These are phyloP conservation scores for Solanum infundibuliforme DNA, from an alignment of 257 asterid genomes.

Conservation along the genomic window DNA sequence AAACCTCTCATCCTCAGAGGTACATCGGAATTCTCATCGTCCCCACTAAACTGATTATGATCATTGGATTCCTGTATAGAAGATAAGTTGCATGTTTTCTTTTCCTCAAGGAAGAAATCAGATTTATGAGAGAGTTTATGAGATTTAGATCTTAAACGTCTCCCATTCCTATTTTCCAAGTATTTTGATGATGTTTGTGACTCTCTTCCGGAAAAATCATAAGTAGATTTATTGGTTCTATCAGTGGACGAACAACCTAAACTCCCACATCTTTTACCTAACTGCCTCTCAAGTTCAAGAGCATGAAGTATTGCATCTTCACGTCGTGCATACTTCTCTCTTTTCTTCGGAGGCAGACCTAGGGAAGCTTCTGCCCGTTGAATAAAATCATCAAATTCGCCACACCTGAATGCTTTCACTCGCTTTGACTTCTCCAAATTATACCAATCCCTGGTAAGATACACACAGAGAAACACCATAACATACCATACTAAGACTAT, in stretches of 20 bases:
- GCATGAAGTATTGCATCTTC: slow-evolving; percentile 99
- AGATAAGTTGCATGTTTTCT: slow-evolving; percentile 24
- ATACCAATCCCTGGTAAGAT: slow-evolving; percentile 85
- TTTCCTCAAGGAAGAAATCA: slow-evolving; percentile 27
- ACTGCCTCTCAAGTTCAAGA: slow-evolving; percentile 78
- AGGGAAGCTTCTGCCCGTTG: slow-evolving; percentile 89
- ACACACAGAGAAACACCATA: slow-evolving; percentile 4
- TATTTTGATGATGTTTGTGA: slow-evolving; percentile 24
- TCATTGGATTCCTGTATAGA: slow-evolving; percentile 26
- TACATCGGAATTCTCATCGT: slow-evolving; percentile 48
- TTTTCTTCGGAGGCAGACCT: slow-evolving; percentile 91
- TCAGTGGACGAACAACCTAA: slow-evolving; percentile 38
- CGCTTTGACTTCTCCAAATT: slow-evolving; percentile 98
- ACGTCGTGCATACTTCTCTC: slow-evolving; percentile 94
- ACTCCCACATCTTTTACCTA: slow-evolving; percentile 65
- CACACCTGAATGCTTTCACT: slow-evolving; percentile 93
- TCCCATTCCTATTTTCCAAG: slow-evolving; percentile 35
- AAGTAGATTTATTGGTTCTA: slow-evolving; percentile 33
- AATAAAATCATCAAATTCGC: slow-evolving; percentile 89
- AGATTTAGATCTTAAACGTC: slow-evolving; percentile 18
- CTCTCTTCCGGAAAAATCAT: slow-evolving; percentile 17
- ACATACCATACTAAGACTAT: not conserved
- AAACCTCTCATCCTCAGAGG: slow-evolving; percentile 78
- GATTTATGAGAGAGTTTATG: slow-evolving; percentile 29
- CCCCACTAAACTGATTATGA: slow-evolving; percentile 42